These are phyloP conservation scores for Hygrocybe coccinea DNA, from an alignment of 768 basidiomycete species.

Conservation along the genomic window DNA sequence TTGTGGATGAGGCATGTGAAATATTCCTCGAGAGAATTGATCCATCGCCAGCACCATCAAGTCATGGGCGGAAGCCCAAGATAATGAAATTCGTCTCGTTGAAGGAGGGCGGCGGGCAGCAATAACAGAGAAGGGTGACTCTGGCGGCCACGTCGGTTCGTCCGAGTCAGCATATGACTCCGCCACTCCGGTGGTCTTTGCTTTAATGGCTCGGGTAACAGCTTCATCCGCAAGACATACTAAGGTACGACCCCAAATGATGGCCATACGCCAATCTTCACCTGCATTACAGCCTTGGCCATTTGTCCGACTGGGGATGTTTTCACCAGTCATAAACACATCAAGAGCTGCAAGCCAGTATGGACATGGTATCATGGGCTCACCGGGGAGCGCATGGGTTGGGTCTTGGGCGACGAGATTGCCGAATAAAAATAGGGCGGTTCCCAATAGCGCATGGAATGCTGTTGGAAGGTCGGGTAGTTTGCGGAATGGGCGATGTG, in stretches of 20 bases:
- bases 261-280: constrained; percentile 66
- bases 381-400: constrained; percentile 47
- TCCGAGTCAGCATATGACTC: constrained; percentile 17
- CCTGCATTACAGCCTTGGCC: constrained; percentile 28
- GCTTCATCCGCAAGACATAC: constrained; percentile 56
- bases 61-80: constrained; percentile 41
- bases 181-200: constrained; percentile 10
- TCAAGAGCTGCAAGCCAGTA: constrained; percentile 71
- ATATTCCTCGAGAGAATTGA: constrained; percentile 63
- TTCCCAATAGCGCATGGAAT: constrained; percentile 63
- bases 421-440: constrained; percentile 59
- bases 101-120: constrained; percentile 45
- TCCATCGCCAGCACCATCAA: constrained; percentile 60
- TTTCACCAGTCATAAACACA: constrained; percentile 66
- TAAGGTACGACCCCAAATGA: constrained; percentile 63
- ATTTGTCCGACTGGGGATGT: constrained; percentile 44
- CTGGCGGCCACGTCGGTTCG: constrained; percentile 47
- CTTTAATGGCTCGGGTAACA: constrained; percentile 28
- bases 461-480: constrained; percentile 54
- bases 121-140: constrained; percentile 50
- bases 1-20: constrained; percentile 61
- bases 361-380: constrained; percentile 45
- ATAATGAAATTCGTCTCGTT: constrained; percentile 45
- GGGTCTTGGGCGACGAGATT: constrained; percentile 53
- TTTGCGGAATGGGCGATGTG: constrained; percentile 21